Percentiles rank a stretch among this genome's conserved stretches.
Conservation (phyloP, 164 flowering plant genomes). For the Litsea cubeba region DNA sequence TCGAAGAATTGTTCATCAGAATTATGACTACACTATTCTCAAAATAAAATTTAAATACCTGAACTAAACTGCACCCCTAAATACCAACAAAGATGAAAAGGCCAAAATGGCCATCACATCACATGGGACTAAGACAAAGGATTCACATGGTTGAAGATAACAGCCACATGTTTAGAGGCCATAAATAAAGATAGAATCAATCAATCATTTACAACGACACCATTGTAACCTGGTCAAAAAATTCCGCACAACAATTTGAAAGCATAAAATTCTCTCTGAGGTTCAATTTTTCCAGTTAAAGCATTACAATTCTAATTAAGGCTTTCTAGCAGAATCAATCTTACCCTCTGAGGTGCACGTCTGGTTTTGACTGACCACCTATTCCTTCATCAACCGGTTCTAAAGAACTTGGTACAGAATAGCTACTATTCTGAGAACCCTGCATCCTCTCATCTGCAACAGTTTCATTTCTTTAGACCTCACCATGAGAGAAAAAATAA, state of each 20-base stretch:
- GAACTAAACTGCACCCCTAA: too few species aligned
- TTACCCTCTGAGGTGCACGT: conserved; percentile 48
- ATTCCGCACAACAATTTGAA: not conserved
- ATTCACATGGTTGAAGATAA: too few species aligned
- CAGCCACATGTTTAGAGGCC: not conserved
- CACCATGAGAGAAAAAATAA: conserved; percentile 11
- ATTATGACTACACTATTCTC: too few species aligned
- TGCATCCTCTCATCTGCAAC: conserved; percentile 76
- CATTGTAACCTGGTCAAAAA: not conserved
- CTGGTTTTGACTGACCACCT: conserved; percentile 29
- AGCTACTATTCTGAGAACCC: conserved; percentile 26
- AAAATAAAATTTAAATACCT: too few species aligned
- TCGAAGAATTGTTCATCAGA: too few species aligned
- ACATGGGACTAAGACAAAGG: too few species aligned
- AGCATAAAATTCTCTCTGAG: not conserved
- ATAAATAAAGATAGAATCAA: not conserved
- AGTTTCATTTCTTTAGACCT: conserved; percentile 33
- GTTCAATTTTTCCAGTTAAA: too few species aligned
- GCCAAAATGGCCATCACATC: too few species aligned
- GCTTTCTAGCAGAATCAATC: conserved; percentile 21
- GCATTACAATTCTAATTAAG: not conserved
- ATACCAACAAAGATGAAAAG: too few species aligned
- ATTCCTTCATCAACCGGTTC: conserved; percentile 23
- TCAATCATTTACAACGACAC: not conserved
- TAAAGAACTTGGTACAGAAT: conserved; percentile 23